phyloP scores from a whole-genome alignment of 306 rosid genomes.

The Carpinus viminea region DNA sequence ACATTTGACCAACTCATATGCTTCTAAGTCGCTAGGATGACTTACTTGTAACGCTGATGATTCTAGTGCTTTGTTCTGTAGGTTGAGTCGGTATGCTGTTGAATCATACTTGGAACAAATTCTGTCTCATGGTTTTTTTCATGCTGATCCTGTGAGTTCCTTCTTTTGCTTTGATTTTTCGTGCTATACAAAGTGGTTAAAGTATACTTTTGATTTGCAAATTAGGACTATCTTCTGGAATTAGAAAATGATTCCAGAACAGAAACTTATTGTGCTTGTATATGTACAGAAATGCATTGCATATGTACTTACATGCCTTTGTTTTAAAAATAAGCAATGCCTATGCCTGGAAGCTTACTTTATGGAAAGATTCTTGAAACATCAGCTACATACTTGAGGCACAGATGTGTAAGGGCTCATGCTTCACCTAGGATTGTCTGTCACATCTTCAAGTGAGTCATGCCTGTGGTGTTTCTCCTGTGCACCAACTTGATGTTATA shows the following conservation, averaged over 20 bases:
- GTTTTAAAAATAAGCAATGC: neutral
- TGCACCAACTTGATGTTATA: neutral
- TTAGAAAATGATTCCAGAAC: neutral
- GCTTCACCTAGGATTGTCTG: neutral
- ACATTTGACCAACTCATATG: slow-evolving; percentile 18
- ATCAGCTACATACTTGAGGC: neutral
- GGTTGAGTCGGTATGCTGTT: slow-evolving; percentile 94
- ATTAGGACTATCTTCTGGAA: neutral
- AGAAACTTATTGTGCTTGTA: neutral
- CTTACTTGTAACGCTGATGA: slow-evolving; percentile 12
- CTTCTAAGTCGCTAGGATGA: slow-evolving; percentile 26
- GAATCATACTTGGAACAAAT: slow-evolving; percentile 99
- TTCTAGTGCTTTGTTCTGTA: slow-evolving; percentile 36
- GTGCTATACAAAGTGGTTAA: slow-evolving; percentile 1
- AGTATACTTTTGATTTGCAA: neutral
- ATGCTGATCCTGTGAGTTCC: slow-evolving; percentile 92
- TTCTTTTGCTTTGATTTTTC: slow-evolving; percentile 19
- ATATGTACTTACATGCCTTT: neutral
- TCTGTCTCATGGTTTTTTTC: slow-evolving; percentile 97
- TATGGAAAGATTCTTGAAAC: neutral
- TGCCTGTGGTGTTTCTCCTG: neutral
- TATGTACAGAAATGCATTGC: neutral
- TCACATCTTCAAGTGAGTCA: neutral
- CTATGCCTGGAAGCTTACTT: neutral
- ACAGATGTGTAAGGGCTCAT: neutral